Percentiles rank a stretch among this genome's conserved stretches.
These are phyloP conservation scores for Magnaporthales sp. DNA, from an alignment of 2,329 filamentous ascomycete species.

Conservation along the genomic window DNA sequence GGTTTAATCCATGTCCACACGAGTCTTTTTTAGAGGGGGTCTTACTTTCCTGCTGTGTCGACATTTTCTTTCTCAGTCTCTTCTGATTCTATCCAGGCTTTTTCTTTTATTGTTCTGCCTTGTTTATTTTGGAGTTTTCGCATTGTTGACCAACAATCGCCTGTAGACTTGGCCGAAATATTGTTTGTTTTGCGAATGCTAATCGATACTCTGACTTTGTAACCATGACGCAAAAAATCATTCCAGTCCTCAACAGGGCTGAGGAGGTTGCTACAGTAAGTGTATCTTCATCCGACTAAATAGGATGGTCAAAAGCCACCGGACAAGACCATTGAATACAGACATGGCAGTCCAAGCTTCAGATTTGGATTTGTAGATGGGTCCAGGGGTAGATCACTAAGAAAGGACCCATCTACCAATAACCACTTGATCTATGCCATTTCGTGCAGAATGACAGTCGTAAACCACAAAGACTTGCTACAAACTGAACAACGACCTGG, in stretches of 20 bases:
- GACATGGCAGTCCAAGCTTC: neutral
- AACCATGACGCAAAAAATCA: neutral
- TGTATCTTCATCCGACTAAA: neutral
- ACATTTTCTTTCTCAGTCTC: neutral
- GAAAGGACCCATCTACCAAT: neutral
- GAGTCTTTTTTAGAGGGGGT: neutral
- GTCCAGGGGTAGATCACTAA: neutral
- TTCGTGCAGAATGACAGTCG: neutral
- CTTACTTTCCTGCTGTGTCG: neutral
- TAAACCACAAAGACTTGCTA: neutral
- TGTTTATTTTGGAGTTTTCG: neutral
- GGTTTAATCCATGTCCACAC: neutral
- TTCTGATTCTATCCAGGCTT: neutral
- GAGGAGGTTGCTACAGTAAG: neutral
- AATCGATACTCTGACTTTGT: neutral
- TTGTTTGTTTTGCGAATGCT: neutral
- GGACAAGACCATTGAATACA: neutral
- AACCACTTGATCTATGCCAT: neutral
- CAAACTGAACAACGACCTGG: neutral
- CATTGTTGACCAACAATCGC: neutral
- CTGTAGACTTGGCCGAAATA: neutral
- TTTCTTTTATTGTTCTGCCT: neutral
- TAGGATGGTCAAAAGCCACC: neutral
- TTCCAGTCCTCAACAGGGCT: neutral
- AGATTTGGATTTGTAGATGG: neutral